Conservation (phyloP, 75 land plant species). For the Picea glauca region DNA sequence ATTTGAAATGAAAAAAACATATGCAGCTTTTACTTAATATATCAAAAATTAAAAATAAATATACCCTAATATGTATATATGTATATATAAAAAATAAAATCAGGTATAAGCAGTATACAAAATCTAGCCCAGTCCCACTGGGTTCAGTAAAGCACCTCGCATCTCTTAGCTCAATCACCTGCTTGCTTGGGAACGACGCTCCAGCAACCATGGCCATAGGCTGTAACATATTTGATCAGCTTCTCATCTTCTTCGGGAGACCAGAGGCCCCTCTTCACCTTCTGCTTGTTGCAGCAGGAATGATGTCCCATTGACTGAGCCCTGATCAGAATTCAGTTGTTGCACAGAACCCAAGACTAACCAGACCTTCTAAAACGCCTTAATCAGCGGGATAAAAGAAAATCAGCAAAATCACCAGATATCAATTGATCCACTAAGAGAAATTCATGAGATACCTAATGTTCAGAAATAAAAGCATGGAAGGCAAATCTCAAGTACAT, state of each 20-base stretch:
- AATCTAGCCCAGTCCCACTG: too few species aligned
- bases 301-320: slow-evolving; percentile 14
- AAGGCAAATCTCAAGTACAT: not conserved
- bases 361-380: too few species aligned
- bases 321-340: not conserved
- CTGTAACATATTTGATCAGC: slow-evolving; percentile 16
- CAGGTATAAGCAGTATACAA: too few species aligned
- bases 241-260: slow-evolving; percentile 39
- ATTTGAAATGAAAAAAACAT: too few species aligned
- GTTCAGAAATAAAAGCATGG: not conserved
- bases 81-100: too few species aligned
- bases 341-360: too few species aligned
- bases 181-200: slow-evolving; percentile 24
- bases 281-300: slow-evolving; percentile 30
- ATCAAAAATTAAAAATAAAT: too few species aligned
- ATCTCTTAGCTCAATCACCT: slow-evolving; percentile 5
- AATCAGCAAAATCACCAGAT: too few species aligned
- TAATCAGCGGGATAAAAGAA: too few species aligned
- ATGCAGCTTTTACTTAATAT: too few species aligned
- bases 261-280: slow-evolving; percentile 30
- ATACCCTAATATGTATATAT: too few species aligned
- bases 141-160: too few species aligned
- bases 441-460: not conserved
- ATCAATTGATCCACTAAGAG: not conserved
- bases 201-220: slow-evolving; percentile 20